These are phyloP conservation scores for Entomophthora muscae DNA, from an alignment of 371 early-diverging fungal species.

Conservation along the genomic window DNA sequence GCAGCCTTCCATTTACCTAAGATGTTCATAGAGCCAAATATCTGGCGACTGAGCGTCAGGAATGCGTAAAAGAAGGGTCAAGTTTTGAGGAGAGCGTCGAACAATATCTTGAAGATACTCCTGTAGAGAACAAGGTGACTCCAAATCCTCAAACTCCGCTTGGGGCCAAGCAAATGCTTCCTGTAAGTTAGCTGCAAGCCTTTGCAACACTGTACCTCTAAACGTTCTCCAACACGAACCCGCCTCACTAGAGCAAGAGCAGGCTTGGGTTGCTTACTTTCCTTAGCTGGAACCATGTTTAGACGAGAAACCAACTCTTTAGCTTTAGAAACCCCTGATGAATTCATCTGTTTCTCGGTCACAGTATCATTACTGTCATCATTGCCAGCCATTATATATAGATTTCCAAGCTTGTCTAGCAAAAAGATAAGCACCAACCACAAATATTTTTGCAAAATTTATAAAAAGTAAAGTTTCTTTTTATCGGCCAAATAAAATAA, in stretches of 20 bases:
- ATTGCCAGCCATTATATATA: no score
- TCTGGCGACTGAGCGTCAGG: constrained; percentile 48
- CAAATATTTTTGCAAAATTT: no score
- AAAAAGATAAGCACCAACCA: no score
- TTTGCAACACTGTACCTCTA: neutral
- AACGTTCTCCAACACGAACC: neutral
- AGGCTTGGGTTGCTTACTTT: neutral
- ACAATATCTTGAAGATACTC: constrained; percentile 68
- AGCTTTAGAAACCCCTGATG: no score
- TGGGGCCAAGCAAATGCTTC: constrained; percentile 35
- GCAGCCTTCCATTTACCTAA: constrained; percentile 31
- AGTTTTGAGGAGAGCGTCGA: constrained; percentile 29
- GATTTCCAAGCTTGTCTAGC: no score
- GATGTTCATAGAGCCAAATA: constrained; percentile 82
- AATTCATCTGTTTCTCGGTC: no score
- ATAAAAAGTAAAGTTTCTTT: no score
- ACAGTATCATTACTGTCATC: no score
- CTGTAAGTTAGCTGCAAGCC: constrained; percentile 14
- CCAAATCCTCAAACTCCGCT: constrained; percentile 34
- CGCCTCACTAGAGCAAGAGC: neutral
- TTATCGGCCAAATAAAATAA: no score
- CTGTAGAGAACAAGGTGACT: constrained; percentile 60
- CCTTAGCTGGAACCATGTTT: no score
- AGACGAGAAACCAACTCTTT: no score
- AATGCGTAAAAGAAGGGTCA: constrained; percentile 33